Evolutionary conservation across 2,329 filamentous ascomycete genomes (phyloP).

Genomic region (Trematosphaeria pertusa): DNA sequence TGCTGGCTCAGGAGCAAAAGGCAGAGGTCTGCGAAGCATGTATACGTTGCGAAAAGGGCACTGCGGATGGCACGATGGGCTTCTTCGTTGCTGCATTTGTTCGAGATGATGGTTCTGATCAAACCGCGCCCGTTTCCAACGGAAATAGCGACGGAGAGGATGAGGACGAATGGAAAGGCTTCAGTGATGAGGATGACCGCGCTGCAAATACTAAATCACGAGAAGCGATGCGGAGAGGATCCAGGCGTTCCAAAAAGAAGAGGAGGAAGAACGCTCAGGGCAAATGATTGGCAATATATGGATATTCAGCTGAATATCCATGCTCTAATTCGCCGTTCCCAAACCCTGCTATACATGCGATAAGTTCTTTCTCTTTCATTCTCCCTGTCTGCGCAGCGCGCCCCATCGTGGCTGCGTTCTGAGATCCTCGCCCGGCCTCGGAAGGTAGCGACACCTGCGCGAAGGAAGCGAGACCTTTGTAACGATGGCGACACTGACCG

Average conservation of each 20-base stretch:
- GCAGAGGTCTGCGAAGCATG: slow-evolving; percentile 71
- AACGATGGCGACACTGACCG: too few relatives aligned
- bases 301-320: too few relatives aligned
- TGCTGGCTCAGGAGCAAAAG: slow-evolving; percentile 43
- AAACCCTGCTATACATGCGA: too few relatives aligned
- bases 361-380: too few relatives aligned
- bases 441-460: too few relatives aligned
- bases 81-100: slow-evolving; percentile 95
- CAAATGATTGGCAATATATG: too few relatives aligned
- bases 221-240: background rate
- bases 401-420: too few relatives aligned
- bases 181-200: slow-evolving; percentile 44
- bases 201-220: background rate
- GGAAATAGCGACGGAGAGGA: slow-evolving; percentile 17
- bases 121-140: slow-evolving; percentile 2
- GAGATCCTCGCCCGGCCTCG: too few relatives aligned
- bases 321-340: too few relatives aligned
- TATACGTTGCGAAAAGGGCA: slow-evolving; percentile 81
- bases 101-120: slow-evolving; percentile 53
- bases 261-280: too few relatives aligned
- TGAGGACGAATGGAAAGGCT: slow-evolving; percentile 54
- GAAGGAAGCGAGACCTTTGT: too few relatives aligned
- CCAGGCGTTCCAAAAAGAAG: slow-evolving; percentile 27
- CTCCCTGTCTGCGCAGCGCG: too few relatives aligned
- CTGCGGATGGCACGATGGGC: slow-evolving; percentile 85